Base-by-base conservation (phyloP, 2,329 filamentous ascomycete species). In the Penicillium sp. region DNA sequence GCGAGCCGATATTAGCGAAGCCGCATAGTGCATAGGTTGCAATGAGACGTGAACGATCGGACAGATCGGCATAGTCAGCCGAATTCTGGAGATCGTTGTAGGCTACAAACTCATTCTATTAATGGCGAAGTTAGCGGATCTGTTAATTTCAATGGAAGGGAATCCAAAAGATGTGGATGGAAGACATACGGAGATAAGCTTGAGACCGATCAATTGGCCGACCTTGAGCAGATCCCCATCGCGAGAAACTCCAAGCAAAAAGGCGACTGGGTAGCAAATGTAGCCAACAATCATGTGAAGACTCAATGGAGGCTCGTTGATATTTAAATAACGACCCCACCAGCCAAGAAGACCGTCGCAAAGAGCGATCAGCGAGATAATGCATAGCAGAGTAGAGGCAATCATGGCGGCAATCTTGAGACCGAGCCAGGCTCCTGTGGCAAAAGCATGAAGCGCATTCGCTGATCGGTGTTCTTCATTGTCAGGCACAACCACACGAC, bases 381-480 rank as follows among this genome's bases (percentile, higher is more conserved):
- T 92, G 75, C 89, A 92, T 24, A 95, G 83, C n/a, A 95, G 80
- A 0, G 87, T 91, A 29, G 87, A 83, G 42, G 89, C 68, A 53
- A 95, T 93, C 83, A 92, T 93, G 57, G 88, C 90, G 3, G 87
- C 91, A 61, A 95, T 92, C 79, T 92, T 93, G 66, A 95, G 81
- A 69, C 91, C 91, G 9, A 94, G 80, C 89, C 90, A 93, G 10
- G 90, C 87, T 56, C 91, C 91, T 61, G 90, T 90, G 59, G 90
- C 86, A 66, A 95, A 92, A 1, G 91, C 91, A 70, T 96, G 90
- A 3, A 97, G 83, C 11, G 86, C 83, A 69, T 96, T 96, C 59
- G 87, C 81, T n/a, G 90, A 84, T 64, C 83, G 84, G 34, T 74
- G 63, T 62, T 93, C 88, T 6, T 88, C 83, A 50, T 92, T 88